Evolutionary conservation across 305 asterid genomes (phyloP).

Genomic region (Fraxinus greggii): DNA sequence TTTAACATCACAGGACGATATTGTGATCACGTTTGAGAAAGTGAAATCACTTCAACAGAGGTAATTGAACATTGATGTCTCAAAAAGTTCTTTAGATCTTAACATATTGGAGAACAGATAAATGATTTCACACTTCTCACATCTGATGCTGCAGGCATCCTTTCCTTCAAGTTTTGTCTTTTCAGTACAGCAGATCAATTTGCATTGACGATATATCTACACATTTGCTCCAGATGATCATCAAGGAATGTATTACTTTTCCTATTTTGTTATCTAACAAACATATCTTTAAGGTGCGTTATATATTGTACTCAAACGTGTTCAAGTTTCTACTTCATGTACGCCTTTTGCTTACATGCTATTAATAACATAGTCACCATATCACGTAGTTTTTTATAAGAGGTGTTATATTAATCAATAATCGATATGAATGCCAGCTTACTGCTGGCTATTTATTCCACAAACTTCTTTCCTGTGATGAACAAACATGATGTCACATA

Average conservation of each 20-base stretch:
- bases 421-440: neutral
- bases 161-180: slow-evolving; percentile 62
- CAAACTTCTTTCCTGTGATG: slow-evolving; percentile 11
- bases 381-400: neutral
- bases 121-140: slow-evolving; percentile 20
- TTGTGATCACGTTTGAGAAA: slow-evolving; percentile 45
- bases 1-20: slow-evolving; percentile 36
- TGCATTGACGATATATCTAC: slow-evolving; percentile 36
- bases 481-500: slow-evolving; percentile 1
- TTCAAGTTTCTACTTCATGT: slow-evolving; percentile 8
- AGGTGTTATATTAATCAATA: slow-evolving; percentile 2
- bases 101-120: slow-evolving; percentile 1
- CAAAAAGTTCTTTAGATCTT: slow-evolving; percentile 20
- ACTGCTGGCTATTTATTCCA: neutral
- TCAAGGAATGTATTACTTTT: slow-evolving; percentile 62
- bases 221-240: slow-evolving; percentile 45
- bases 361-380: slow-evolving; percentile 14
- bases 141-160: slow-evolving; percentile 60
- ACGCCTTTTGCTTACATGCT: neutral
- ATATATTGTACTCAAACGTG: slow-evolving; percentile 11
- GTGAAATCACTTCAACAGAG: slow-evolving; percentile 78
- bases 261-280: slow-evolving; percentile 64
- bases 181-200: slow-evolving; percentile 47
- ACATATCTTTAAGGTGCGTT: slow-evolving; percentile 57
- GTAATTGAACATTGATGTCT: slow-evolving; percentile 33